These are phyloP conservation scores for Sequoia sempervirens DNA, from an alignment of 75 land plant genomes.

Conservation along the genomic window DNA sequence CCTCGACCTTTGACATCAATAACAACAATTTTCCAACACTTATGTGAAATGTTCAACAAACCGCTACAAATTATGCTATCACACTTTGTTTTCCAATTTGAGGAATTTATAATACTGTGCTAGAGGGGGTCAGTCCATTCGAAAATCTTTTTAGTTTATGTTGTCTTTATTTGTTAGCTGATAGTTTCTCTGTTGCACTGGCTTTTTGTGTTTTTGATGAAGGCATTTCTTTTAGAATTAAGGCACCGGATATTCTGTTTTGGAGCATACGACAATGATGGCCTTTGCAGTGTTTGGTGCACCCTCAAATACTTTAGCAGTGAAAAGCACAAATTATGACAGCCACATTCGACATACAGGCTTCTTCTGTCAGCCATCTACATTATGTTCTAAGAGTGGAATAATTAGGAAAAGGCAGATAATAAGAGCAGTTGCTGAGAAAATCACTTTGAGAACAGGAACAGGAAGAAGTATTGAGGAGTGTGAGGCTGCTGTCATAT, in stretches of 20 bases:
- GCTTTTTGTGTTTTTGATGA: neutral
- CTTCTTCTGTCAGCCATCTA: constrained; percentile 1
- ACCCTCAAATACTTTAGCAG: neutral
- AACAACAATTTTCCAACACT: neutral
- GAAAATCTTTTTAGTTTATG: neutral
- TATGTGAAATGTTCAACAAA: neutral
- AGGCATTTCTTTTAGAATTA: neutral
- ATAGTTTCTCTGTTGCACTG: neutral
- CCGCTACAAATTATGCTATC: neutral
- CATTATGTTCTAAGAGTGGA: neutral
- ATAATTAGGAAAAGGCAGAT: constrained; percentile 7
- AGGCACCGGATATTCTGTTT: neutral
- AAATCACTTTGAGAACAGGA: constrained; percentile 7
- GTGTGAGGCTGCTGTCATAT: constrained; percentile 82
- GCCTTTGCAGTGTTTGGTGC: constrained; percentile 7
- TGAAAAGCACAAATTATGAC: neutral
- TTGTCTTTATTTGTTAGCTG: neutral
- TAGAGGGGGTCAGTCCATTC: neutral
- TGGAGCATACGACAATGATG: neutral
- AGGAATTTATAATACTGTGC: neutral
- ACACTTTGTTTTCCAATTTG: neutral
- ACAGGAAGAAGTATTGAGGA: constrained; percentile 50
- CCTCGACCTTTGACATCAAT: too few species aligned
- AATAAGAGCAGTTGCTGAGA: constrained; percentile 24
- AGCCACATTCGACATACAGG: neutral